Conservation (phyloP, 2,329 filamentous ascomycete genomes). For the Aaosphaeria pasadenensis region DNA sequence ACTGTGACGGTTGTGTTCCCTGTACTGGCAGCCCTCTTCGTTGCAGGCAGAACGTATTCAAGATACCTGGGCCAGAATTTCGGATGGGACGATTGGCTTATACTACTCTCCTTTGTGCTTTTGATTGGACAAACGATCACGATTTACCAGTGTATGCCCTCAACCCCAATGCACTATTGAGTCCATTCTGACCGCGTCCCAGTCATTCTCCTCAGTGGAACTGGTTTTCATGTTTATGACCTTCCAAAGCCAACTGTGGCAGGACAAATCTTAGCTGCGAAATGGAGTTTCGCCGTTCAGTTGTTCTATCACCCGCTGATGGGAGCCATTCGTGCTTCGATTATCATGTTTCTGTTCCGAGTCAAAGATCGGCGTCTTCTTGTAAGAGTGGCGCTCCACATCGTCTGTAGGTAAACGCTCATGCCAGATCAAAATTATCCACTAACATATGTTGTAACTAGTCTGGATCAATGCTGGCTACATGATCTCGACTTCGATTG, state of each 20-base stretch:
- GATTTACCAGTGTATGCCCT: conserved; percentile 22
- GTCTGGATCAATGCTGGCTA: conserved; percentile 35
- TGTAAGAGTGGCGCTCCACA: conserved; percentile 28
- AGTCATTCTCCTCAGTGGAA: conserved; percentile 30
- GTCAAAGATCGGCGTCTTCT: conserved; percentile 29
- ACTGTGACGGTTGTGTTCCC: conserved; percentile 25
- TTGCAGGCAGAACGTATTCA: conserved; percentile 22
- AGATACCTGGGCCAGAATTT: conserved; percentile 29
- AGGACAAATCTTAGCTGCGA: conserved; percentile 21
- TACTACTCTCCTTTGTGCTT: conserved; percentile 20
- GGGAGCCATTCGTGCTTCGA: conserved; percentile 34
- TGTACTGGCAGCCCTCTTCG: conserved; percentile 24
- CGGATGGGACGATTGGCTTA: conserved; percentile 33
- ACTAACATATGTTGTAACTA: conserved; percentile 1
- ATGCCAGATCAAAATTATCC: background rate
- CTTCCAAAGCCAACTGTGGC: conserved; percentile 25
- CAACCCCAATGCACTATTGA: background rate
- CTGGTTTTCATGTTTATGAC: conserved; percentile 31
- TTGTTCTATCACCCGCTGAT: conserved; percentile 39
- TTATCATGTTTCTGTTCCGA: conserved; percentile 37
- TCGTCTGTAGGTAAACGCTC: conserved; percentile 18
- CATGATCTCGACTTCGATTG: conserved; percentile 30
- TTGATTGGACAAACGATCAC: conserved; percentile 20
- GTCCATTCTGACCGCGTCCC: background rate
- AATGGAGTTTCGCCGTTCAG: conserved; percentile 36